Evolutionary conservation across 768 basidiomycete species (phyloP).

Genomic region (Mycena albidolilacea): DNA sequence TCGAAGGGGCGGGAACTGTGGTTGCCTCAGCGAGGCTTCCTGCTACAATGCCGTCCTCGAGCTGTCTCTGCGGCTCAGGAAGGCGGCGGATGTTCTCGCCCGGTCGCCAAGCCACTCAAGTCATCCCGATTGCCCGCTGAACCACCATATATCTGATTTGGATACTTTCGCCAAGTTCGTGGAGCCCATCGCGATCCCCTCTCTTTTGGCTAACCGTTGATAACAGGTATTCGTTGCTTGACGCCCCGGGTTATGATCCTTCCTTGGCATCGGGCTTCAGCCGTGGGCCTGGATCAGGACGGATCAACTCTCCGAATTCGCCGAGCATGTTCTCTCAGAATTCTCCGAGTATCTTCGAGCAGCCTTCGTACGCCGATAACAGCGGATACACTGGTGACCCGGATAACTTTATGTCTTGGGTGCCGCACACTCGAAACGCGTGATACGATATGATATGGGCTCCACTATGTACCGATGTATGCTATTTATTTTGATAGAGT

Average conservation of each 20-base stretch:
- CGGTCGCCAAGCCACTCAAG: constrained; percentile 31
- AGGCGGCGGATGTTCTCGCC: constrained; percentile 31
- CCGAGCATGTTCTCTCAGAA: constrained; percentile 18
- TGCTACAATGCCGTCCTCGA: constrained; percentile 34
- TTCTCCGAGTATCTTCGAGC: constrained; percentile 21
- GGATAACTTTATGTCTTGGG: constrained; percentile 34
- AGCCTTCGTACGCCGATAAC: constrained; percentile 8
- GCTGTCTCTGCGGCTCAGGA: constrained; percentile 35
- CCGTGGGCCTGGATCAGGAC: constrained; percentile 1
- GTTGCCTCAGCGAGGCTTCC: constrained; percentile 24
- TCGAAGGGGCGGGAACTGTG: constrained; percentile 27
- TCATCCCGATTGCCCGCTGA: constrained; percentile 27
- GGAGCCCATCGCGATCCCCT: neutral
- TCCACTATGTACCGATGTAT: neutral
- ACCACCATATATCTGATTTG: constrained; percentile 30
- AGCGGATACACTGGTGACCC: neutral
- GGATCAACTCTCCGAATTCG: constrained; percentile 8
- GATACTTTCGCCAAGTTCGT: constrained; percentile 34
- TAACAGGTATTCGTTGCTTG: constrained; percentile 30
- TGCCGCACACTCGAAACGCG: neutral
- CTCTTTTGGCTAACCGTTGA: constrained; percentile 1
- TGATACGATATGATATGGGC: neutral
- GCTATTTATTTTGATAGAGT: neutral
- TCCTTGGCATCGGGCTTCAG: neutral
- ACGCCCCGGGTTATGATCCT: constrained; percentile 28